Evolutionary conservation across 306 rosid genomes (phyloP).

Genomic region (Rosa chinensis): DNA sequence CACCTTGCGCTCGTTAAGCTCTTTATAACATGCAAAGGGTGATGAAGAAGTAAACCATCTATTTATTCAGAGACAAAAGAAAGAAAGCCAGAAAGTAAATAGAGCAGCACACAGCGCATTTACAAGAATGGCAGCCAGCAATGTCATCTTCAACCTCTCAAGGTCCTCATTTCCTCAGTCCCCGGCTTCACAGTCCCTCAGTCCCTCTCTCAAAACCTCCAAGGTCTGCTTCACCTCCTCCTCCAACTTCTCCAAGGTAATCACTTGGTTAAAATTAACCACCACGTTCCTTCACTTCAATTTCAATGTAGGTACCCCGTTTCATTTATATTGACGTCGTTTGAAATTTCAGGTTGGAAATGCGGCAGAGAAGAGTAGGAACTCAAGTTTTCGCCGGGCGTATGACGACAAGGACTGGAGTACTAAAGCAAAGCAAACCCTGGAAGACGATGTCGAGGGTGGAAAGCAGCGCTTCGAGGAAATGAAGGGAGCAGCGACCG

Average conservation of each 20-base stretch:
- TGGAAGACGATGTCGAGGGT: conserved; percentile 17
- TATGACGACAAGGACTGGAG: conserved; percentile 29
- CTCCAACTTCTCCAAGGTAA: conserved; percentile 52
- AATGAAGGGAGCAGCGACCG: conserved; percentile 3
- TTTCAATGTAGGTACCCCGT: background rate
- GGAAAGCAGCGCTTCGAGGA: conserved; percentile 29
- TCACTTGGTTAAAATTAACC: background rate
- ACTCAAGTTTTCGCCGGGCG: conserved; percentile 30
- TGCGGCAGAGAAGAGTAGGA: conserved; percentile 29
- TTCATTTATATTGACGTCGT: background rate
- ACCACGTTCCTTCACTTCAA: background rate
- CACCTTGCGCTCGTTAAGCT: conserved; percentile 2
- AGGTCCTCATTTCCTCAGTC: conserved; percentile 33
- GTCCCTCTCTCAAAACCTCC: conserved; percentile 37
- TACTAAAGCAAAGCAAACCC: conserved; percentile 26
- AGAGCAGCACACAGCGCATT: background rate
- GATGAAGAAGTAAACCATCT: background rate
- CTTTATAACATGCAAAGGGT: conserved; percentile 17
- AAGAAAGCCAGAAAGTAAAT: background rate
- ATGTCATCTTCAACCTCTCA: conserved; percentile 45
- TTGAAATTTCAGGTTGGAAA: conserved; percentile 42
- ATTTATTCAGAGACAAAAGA: background rate
- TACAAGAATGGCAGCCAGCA: conserved; percentile 49
- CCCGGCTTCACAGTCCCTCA: conserved; percentile 30
- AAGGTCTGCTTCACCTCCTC: conserved; percentile 50